A percentile compares a stretch with the other conserved stretches of the same genome.
phyloP scores from a whole-genome alignment of 768 basidiomycete species.

The Mycena alexandri region DNA sequence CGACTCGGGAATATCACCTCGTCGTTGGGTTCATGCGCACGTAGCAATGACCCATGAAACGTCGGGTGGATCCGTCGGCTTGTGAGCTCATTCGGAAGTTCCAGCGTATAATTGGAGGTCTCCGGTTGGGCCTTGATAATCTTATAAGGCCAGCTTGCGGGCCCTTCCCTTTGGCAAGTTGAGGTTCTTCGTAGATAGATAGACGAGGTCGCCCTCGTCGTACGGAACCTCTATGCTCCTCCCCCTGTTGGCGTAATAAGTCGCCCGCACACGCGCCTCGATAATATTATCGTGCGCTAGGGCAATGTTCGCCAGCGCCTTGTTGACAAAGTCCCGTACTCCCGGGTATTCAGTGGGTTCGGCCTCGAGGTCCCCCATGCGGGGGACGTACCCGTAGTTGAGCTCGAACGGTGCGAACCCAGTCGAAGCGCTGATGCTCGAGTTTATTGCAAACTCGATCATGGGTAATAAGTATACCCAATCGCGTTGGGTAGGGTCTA shows the following conservation, averaged over 20 bases:
- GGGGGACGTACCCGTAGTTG: slow-evolving; percentile 38
- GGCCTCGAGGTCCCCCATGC: background rate
- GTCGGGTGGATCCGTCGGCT: background rate
- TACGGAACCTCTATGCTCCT: slow-evolving; percentile 32
- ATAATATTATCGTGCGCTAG: slow-evolving; percentile 55
- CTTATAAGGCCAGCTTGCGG: slow-evolving; percentile 53
- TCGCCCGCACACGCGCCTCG: slow-evolving; percentile 45
- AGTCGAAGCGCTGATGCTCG: slow-evolving; percentile 42
- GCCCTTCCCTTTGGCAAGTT: slow-evolving; percentile 48
- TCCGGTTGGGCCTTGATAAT: slow-evolving; percentile 38
- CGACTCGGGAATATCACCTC: background rate
- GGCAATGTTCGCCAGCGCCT: slow-evolving; percentile 40
- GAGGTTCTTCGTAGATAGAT: slow-evolving; percentile 49
- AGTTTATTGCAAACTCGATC: slow-evolving; percentile 57
- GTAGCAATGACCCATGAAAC: background rate
- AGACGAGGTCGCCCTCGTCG: no score
- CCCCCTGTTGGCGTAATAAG: slow-evolving; percentile 44
- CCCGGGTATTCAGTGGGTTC: slow-evolving; percentile 27
- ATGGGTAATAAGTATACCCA: slow-evolving; percentile 48
- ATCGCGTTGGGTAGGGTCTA: slow-evolving; percentile 46
- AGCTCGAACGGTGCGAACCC: slow-evolving; percentile 50
- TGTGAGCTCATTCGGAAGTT: slow-evolving; percentile 29
- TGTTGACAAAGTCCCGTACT: slow-evolving; percentile 44
- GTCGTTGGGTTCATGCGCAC: background rate
- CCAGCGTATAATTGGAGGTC: slow-evolving; percentile 46